phyloP scores from a whole-genome alignment of 345 rosid genomes.

The Eutrema japonicum region DNA sequence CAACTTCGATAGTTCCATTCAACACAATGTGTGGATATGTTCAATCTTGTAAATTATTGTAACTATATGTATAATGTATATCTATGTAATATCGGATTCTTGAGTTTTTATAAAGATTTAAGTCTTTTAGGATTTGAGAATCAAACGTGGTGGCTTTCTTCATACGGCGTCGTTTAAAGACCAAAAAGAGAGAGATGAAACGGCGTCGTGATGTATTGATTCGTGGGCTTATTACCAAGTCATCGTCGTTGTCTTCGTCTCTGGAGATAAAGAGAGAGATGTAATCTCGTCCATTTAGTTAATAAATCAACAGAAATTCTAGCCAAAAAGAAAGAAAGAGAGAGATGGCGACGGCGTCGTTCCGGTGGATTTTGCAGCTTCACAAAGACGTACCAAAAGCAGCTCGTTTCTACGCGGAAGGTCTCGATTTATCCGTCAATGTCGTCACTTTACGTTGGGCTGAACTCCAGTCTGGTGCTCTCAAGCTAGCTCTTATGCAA shows the following conservation, averaged over 20 bases:
- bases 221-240: not conserved
- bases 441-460: slow-evolving; percentile 93
- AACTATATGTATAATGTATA: slow-evolving; percentile 44
- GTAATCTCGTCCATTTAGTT: no score
- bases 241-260: not conserved
- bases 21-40: slow-evolving; percentile 24
- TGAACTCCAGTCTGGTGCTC: slow-evolving; percentile 84
- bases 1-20: slow-evolving; percentile 21
- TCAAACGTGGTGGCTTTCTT: not conserved
- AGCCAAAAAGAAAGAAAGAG: not conserved
- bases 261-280: not conserved
- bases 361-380: slow-evolving; percentile 89
- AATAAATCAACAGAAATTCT: no score
- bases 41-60: slow-evolving; percentile 29
- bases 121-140: not conserved
- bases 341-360: slow-evolving; percentile 68
- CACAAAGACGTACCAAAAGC: slow-evolving; percentile 93
- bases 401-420: slow-evolving; percentile 83
- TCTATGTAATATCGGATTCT: not conserved
- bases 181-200: not conserved
- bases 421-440: slow-evolving; percentile 76
- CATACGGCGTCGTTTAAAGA: not conserved
- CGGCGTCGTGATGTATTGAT: not conserved
- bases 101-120: not conserved
- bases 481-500: slow-evolving; percentile 83